Base-by-base conservation (phyloP, 1,139 yeast genomes). In the Tardiomyces blankii region DNA sequence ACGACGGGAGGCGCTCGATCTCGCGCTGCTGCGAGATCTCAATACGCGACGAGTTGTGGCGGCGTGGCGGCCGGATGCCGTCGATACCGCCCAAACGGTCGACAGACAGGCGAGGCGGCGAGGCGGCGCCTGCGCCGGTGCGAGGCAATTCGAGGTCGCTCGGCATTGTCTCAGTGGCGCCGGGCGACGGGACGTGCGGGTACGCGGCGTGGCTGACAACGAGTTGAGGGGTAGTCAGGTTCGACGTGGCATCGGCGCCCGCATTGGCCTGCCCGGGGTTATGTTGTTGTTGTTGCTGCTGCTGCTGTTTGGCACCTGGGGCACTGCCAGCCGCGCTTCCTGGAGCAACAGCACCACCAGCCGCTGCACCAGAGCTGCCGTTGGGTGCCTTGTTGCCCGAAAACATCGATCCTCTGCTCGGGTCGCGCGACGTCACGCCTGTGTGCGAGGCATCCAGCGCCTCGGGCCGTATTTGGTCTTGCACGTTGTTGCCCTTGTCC, bases 41-140 rank as follows among this genome's bases (percentile, higher is more conserved):
- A 57, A 93, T 88, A 53, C 97, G 74, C 35, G 96, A 86, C 28
- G 96, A 86, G 43, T 94, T 84, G 63, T 91, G 98, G 60, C 98
- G 79, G 59, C 86, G 87, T 12, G 98, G 96, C 1, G 95, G 73
- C 50, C 74, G 74, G 44, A 78, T 75, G 47, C 80, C 68, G 51
- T 80, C 87, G 40, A 79, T 64, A 44, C 75, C 77, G 54, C 59
- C 61, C 39, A 67, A 58, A 28, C 69, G 49, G 50, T 69, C 65
- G 47, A 67, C 52, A 48, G 66, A 49, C 27, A 54, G 45, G 28
- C 41, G 44, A 13, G 32, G 50, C 46, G 42, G 43, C 38, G 28
- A 16, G 12, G n/a, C 32, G 12, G 32, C n/a, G 11, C 43, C 40
- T 12, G 55, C 45, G 25, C 50, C 56, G 23, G 49, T 51, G 42